Evolutionary conservation across 345 rosid species (phyloP).

Genomic region (Microcos paniculata): DNA sequence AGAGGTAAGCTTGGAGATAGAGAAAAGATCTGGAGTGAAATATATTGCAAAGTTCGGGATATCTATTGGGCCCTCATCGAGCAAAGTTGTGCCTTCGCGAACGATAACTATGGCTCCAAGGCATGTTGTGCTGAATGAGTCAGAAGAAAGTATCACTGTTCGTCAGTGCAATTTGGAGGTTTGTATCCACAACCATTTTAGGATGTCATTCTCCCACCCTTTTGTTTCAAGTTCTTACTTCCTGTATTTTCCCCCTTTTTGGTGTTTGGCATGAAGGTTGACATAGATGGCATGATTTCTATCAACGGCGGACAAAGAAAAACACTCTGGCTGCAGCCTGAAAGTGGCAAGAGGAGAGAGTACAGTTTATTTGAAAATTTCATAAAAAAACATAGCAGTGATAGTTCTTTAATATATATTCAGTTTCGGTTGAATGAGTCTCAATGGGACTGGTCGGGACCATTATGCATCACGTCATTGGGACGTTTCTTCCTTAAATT

Average conservation of each 20-base stretch:
- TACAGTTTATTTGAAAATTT: constrained; percentile 74
- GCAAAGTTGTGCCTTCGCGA: constrained; percentile 62
- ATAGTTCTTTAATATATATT: constrained; percentile 48
- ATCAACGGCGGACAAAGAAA: constrained; percentile 57
- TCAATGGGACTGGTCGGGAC: constrained; percentile 82
- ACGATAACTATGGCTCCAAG: constrained; percentile 70
- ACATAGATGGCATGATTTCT: constrained; percentile 44
- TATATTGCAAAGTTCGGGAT: constrained; percentile 73
- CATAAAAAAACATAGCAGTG: constrained; percentile 73
- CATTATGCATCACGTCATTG: constrained; percentile 81
- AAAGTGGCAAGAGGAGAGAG: constrained; percentile 50
- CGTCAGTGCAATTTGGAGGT: constrained; percentile 88
- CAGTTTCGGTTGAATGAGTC: constrained; percentile 67
- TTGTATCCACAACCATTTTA: constrained; percentile 22
- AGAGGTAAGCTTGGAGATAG: constrained; percentile 67
- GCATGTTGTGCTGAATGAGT: constrained; percentile 66
- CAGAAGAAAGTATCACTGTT: constrained; percentile 59
- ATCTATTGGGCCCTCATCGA: constrained; percentile 55
- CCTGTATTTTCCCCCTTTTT: constrained; percentile 18
- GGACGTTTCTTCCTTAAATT: constrained; percentile 87
- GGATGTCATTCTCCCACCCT: not conserved
- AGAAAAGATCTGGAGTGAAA: constrained; percentile 50
- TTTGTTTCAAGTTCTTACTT: constrained; percentile 14
- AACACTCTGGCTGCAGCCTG: constrained; percentile 51
- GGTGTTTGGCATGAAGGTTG: constrained; percentile 50